Percentiles rank a stretch among this genome's conserved stretches.
Evolutionary conservation across 73 alveolate genomes (phyloP).

Genomic region (Paramecium tetraurelia): DNA sequence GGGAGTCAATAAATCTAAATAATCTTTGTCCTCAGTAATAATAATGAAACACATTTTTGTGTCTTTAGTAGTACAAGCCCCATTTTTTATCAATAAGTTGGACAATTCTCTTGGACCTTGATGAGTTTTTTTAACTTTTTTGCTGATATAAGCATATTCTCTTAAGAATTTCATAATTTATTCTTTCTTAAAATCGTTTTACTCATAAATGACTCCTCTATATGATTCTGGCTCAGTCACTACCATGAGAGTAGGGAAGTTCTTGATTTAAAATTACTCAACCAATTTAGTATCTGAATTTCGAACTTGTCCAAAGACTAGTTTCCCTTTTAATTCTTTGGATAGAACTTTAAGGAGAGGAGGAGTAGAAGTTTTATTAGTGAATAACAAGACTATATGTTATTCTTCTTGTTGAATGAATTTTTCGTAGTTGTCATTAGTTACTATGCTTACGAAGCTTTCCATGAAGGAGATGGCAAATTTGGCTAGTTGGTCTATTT

Average conservation of each 20-base stretch:
- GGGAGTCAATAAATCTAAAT: neutral
- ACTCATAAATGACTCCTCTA: slow-evolving; percentile 76
- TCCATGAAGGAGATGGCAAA: slow-evolving; percentile 91
- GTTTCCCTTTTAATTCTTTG: slow-evolving; percentile 85
- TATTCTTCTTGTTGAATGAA: slow-evolving; percentile 82
- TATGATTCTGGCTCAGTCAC: slow-evolving; percentile 75
- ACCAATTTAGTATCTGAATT: slow-evolving; percentile 74
- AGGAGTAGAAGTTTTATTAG: slow-evolving; percentile 93
- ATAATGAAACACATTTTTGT: slow-evolving; percentile 74
- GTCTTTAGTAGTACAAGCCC: slow-evolving; percentile 70
- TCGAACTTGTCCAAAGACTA: slow-evolving; percentile 94
- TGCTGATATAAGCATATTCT: slow-evolving; percentile 79
- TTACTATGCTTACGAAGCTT: slow-evolving; percentile 90
- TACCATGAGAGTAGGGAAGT: slow-evolving; percentile 90
- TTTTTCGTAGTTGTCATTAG: slow-evolving; percentile 82
- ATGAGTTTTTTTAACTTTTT: slow-evolving; percentile 31
- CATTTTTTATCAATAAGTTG: slow-evolving; percentile 37
- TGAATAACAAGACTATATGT: slow-evolving; percentile 86
- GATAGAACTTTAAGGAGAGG: slow-evolving; percentile 93
- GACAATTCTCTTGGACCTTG: slow-evolving; percentile 63
- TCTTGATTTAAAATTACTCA: slow-evolving; percentile 71
- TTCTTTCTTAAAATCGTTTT: slow-evolving; percentile 85
- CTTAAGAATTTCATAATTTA: slow-evolving; percentile 87
- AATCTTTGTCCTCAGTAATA: slow-evolving; percentile 61
- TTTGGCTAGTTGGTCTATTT: slow-evolving; percentile 76